Evolutionary conservation across 2,329 filamentous ascomycete species (phyloP).

Genomic region (Domatiomyces globalis): DNA sequence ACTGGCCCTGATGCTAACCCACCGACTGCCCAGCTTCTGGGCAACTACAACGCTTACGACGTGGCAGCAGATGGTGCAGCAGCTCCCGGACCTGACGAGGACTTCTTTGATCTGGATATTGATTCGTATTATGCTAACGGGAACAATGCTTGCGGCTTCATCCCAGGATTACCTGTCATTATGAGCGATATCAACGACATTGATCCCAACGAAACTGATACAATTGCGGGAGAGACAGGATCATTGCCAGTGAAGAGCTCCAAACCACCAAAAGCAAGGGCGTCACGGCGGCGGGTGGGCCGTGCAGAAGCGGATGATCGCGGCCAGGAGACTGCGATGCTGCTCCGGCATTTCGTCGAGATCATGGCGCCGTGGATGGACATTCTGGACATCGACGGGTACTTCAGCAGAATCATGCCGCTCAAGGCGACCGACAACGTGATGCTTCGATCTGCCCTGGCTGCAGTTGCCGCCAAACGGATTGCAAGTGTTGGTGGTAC

Average conservation of each 20-base stretch:
- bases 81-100: conserved; percentile 4
- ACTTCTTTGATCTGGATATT: conserved; percentile 18
- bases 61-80: neutral
- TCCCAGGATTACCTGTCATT: conserved; percentile 15
- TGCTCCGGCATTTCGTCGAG: conserved; percentile 26
- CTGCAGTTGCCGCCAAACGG: conserved; percentile 29
- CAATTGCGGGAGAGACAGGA: neutral
- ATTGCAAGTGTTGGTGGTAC: conserved; percentile 9
- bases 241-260: neutral
- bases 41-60: neutral
- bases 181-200: conserved; percentile 12
- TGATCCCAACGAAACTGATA: conserved; percentile 9
- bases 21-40: neutral
- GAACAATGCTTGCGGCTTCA: conserved; percentile 17
- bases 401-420: conserved; percentile 26
- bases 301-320: conserved; percentile 23
- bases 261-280: neutral
- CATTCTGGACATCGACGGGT: conserved; percentile 28
- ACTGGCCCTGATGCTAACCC: neutral
- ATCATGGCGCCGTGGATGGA: conserved; percentile 26
- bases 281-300: neutral
- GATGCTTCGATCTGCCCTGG: conserved; percentile 25
- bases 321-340: conserved; percentile 27
- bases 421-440: conserved; percentile 24
- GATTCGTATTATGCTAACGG: conserved; percentile 16